These are phyloP conservation scores for Exsudoporus frostii DNA, from an alignment of 768 basidiomycete species.

Conservation along the genomic window DNA sequence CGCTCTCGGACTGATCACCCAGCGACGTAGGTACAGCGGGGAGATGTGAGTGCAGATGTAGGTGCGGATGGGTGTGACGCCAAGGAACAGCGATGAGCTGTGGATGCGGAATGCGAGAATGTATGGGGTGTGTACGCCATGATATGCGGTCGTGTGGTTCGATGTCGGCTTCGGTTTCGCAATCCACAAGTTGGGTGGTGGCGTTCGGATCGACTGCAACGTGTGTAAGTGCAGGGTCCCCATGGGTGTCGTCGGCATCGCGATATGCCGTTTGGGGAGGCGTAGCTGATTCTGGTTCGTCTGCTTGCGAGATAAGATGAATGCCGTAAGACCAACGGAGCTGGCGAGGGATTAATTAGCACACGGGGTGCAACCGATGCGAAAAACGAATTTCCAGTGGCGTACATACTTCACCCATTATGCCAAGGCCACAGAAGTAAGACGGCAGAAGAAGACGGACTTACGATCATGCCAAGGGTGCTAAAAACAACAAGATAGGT, in stretches of 20 bases:
- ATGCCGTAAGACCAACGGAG: slow-evolving; percentile 94
- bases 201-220: not conserved
- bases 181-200: slow-evolving; percentile 9
- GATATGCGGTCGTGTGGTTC: not conserved
- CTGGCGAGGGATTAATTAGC: slow-evolving; percentile 37
- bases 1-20: slow-evolving; percentile 28
- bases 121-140: not conserved
- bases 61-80: not conserved
- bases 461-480: slow-evolving; percentile 91
- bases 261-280: slow-evolving; percentile 4
- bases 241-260: slow-evolving; percentile 4
- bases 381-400: no score
- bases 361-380: not conserved
- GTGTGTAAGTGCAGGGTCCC: not conserved
- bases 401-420: no score
- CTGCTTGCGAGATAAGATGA: slow-evolving; percentile 62
- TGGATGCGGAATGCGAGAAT: not conserved
- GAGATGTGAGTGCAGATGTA: slow-evolving; percentile 11
- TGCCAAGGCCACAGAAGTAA: no score
- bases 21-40: slow-evolving; percentile 21
- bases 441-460: slow-evolving; percentile 26
- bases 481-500: slow-evolving; percentile 91
- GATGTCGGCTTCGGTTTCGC: not conserved
- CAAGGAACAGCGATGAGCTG: not conserved
- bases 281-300: slow-evolving; percentile 7